Evolutionary conservation across 2,329 filamentous ascomycete species (phyloP), one percentile per base, ranked within the genome.

Genomic region (Dactylellina cionopaga): DNA sequence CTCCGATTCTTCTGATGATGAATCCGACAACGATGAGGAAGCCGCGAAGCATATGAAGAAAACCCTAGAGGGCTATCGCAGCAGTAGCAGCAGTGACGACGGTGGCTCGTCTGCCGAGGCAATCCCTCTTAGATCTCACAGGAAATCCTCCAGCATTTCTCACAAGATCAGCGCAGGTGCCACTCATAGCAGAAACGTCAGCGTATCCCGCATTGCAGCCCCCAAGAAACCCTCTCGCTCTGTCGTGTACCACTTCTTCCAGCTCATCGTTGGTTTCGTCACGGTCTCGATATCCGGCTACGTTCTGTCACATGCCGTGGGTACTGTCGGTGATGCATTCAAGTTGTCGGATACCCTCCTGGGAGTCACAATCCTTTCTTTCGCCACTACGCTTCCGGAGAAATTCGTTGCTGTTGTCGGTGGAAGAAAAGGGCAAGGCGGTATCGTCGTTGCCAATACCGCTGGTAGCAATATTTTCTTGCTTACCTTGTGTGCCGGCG

Each of bases 391-490:
- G 0, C 77, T 86, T 1, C 84, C 85, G 0, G 84, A 86, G 74
- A 86, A 86, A 75, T 80, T 85, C 37, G 75, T 86, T 47, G 82
- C 84, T 0, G 79, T 85, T 2, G 72, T 85, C 22, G 84, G 83
- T 68, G 82, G 83, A 13, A 78, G 75, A 9, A 80, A 82, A 11
- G 83, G 83, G 3, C 82, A 85, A 15, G 76, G 78, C 1, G 83
- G 83, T 1, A 84, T 86, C 47, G 76, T 86, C 6, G 82, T 84
- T 4, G 85, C 84, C 0, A 85, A 83, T 44, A 84, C 83, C 2
- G 84, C 81, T 0, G 84, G 84, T 3, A 85, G 84, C 73, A 86
- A 86, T 66, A 84, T 86, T 31, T 87, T 86, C 75, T 78, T 86
- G 29, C 78, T 86, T 13, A 82, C 83, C 1, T 78, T 86, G 2